Evolutionary conservation across 495 filamentous ascomycete genomes (phyloP).

Genomic region (Penicillium egyptiacum): DNA sequence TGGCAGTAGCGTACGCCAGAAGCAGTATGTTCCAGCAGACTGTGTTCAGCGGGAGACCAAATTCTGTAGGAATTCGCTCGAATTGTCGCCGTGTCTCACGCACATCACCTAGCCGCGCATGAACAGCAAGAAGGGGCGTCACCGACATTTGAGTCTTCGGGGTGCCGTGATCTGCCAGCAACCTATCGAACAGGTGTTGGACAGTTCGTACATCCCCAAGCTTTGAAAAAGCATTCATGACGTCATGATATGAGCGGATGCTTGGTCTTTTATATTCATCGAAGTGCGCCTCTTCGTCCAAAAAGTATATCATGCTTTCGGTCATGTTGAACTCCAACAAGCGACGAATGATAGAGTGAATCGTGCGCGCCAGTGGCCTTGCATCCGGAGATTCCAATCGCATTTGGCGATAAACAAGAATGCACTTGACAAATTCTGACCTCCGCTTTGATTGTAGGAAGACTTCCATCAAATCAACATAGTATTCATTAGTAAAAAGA

Average conservation of each 20-base stretch:
- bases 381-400: conserved; percentile 29
- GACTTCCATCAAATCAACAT: conserved; percentile 30
- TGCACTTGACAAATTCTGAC: conserved; percentile 27
- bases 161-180: conserved; percentile 36
- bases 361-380: conserved; percentile 21
- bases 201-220: conserved; percentile 33
- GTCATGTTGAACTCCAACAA: conserved; percentile 31
- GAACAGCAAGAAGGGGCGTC: conserved; percentile 59
- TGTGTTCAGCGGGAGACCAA: conserved; percentile 52
- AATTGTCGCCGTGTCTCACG: conserved; percentile 59
- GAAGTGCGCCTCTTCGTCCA: conserved; percentile 50
- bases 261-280: conserved; percentile 20
- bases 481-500: conserved; percentile 26
- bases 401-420: conserved; percentile 45
- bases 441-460: conserved; percentile 27
- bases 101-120: conserved; percentile 64
- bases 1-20: conserved; percentile 62
- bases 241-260: conserved; percentile 32
- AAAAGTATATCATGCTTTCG: conserved; percentile 46
- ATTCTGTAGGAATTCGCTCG: conserved; percentile 51
- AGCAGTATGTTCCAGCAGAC: conserved; percentile 76
- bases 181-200: conserved; percentile 34
- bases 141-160: conserved; percentile 37
- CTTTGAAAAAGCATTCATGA: conserved; percentile 33
- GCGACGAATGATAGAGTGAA: conserved; percentile 25